These are phyloP conservation scores for Ascochyta clinopodiicola DNA, from an alignment of 2,329 filamentous ascomycete genomes.

Conservation along the genomic window DNA sequence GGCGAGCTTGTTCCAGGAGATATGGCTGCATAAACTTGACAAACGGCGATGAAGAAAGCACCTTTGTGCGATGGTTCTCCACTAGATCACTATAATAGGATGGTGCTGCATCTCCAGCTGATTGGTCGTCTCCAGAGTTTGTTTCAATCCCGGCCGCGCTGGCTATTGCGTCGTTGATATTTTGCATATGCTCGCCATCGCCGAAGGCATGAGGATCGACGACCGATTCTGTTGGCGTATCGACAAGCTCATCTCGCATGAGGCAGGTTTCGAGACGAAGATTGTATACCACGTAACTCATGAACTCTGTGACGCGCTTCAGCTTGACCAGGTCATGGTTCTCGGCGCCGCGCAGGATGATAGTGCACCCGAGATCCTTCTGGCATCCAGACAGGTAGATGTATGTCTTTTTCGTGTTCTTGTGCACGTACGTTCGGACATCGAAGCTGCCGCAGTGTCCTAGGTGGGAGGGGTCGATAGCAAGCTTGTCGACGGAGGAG, in stretches of 20 bases:
- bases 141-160: slow-evolving; percentile 16
- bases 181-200: slow-evolving; percentile 3
- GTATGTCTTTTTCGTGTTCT: slow-evolving; percentile 87
- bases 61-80: slow-evolving; percentile 88
- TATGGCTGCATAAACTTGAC: slow-evolving; percentile 96
- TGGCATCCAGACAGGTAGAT: slow-evolving; percentile 92
- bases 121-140: slow-evolving; percentile 51
- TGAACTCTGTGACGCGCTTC: slow-evolving; percentile 95
- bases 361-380: slow-evolving; percentile 91
- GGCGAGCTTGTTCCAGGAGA: slow-evolving; percentile 86
- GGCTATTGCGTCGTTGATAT: slow-evolving; percentile 7
- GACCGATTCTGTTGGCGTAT: slow-evolving; percentile 71
- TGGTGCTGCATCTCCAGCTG: slow-evolving; percentile 80
- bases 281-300: slow-evolving; percentile 99
- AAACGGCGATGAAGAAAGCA: slow-evolving; percentile 93
- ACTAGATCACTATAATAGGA: slow-evolving; percentile 97
- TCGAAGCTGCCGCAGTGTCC: slow-evolving; percentile 88
- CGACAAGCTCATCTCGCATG: slow-evolving; percentile 89
- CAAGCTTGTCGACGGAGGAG: slow-evolving; percentile 92
- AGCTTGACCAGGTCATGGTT: slow-evolving; percentile 75
- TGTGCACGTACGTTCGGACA: slow-evolving; percentile 91
- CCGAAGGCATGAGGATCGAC: slow-evolving; percentile 42
- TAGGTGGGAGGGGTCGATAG: slow-evolving; percentile 74
- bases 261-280: slow-evolving; percentile 93
- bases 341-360: slow-evolving; percentile 83